Evolutionary conservation across 441 rosid species (phyloP), one percentile per base, ranked within the genome.

Genomic region (Macaranga tanarius): DNA sequence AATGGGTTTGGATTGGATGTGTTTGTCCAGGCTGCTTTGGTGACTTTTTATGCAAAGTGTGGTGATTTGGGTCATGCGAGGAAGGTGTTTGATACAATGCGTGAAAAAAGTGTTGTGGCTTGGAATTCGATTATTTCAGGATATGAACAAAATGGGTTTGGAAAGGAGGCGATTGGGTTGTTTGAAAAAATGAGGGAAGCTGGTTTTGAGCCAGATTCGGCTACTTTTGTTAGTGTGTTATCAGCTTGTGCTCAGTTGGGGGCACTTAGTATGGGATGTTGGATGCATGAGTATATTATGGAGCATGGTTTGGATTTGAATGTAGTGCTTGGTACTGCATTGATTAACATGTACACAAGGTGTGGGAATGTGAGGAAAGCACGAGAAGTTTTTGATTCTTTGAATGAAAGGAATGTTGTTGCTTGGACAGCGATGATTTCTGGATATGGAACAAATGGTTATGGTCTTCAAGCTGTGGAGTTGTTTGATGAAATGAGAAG

Each of bases 371-470:
- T 86, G 65, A 77, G 45, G 45, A 89, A 79, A 67, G 85, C 96
- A 0, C 69, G 88, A 31, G 86, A 88, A 72, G 88, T 89, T 62
- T 92, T 92, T 71, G 86, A 90, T 81, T 71, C 56, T 7, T 83
- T 92, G 87, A 77, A 67, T 7, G 92, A 89, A 79, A 85, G 72
- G 63, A 92, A 91, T 76, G 92, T 90, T 19, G 77, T 89, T 76
- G 84, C 96, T 76, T 94, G 96, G 97, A 94, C 95, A 11, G 88
- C 92, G 11, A 89, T 92, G 93, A 87, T 94, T 80, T 89, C 97
- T 26, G 92, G 91, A 65, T 94, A 88, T 70, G 98, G 92, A 50
- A 84, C 78, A 73, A 91, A 92, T 77, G 97, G 98, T 61, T 77
- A 76, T 79, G 98, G 93, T 65, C 67, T 44, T 52, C 75, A 82